phyloP scores from a whole-genome alignment of 2,329 filamentous ascomycete genomes.

The Zymoseptoria tritici region DNA sequence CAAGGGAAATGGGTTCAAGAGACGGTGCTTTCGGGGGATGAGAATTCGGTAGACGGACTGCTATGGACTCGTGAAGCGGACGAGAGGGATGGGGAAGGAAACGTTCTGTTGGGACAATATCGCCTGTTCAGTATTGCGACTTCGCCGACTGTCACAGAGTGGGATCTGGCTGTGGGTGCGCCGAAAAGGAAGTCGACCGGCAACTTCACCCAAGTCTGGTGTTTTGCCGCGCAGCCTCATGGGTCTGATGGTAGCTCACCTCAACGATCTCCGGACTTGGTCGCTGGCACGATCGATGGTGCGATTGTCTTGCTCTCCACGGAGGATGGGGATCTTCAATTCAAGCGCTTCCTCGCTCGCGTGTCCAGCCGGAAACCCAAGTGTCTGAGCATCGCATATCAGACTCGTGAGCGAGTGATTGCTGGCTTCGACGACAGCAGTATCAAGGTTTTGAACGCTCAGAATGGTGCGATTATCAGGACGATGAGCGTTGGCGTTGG shows the following conservation, averaged over 20 bases:
- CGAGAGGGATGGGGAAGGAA: constrained; percentile 57
- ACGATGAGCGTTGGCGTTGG: constrained; percentile 83
- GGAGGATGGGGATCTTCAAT: constrained; percentile 73
- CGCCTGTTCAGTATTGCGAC: constrained; percentile 95
- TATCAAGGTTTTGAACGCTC: constrained; percentile 84
- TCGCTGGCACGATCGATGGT: constrained; percentile 86
- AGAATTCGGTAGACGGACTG: constrained; percentile 77
- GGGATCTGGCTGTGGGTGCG: constrained; percentile 75
- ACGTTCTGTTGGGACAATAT: constrained; percentile 60
- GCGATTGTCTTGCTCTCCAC: constrained; percentile 82
- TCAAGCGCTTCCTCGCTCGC: constrained; percentile 66
- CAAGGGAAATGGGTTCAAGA: constrained; percentile 84
- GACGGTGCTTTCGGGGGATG: constrained; percentile 62
- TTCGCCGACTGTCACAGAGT: constrained; percentile 86
- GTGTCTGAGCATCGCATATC: constrained; percentile 86
- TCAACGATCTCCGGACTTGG: constrained; percentile 52
- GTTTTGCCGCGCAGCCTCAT: constrained; percentile 76
- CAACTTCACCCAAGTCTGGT: constrained; percentile 96
- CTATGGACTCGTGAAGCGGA: constrained; percentile 85
- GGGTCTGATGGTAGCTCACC: constrained; percentile 16
- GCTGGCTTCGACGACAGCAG: constrained; percentile 94
- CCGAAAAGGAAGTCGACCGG: constrained; percentile 78
- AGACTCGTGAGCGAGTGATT: constrained; percentile 72
- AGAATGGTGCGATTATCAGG: constrained; percentile 66
- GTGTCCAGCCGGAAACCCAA: constrained; percentile 77